Percentiles rank a stretch among this genome's conserved stretches.
Conservation (phyloP, 2,329 filamentous ascomycete species). For the Thielaviopsis euricoi region DNA sequence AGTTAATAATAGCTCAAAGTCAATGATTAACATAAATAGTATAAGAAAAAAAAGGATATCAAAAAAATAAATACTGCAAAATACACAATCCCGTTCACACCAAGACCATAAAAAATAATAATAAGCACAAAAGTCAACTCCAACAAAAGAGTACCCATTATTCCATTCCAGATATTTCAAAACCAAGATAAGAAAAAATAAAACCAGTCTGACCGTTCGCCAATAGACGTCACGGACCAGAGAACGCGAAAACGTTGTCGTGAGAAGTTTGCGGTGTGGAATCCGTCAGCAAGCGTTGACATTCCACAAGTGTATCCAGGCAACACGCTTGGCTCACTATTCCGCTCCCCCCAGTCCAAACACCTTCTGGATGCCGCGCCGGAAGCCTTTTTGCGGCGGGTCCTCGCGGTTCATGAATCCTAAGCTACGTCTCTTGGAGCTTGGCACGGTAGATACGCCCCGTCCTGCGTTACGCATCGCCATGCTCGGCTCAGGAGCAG, state of each 20-base stretch:
- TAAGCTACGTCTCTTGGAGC: slow-evolving; percentile 29
- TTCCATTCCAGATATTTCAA: no score
- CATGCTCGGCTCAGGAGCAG: slow-evolving; percentile 28
- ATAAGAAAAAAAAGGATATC: background rate
- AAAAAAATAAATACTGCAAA: background rate
- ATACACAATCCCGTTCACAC: background rate
- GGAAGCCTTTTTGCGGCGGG: slow-evolving; percentile 19
- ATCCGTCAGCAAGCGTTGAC: no score
- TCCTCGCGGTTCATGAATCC: slow-evolving; percentile 28
- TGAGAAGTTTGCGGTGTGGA: no score
- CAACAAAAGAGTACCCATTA: background rate
- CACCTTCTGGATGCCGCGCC: slow-evolving; percentile 29
- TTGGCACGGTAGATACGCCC: slow-evolving; percentile 12
- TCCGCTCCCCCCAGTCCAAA: slow-evolving; percentile 6
- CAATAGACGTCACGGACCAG: no score
- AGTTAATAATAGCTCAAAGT: background rate
- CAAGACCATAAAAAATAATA: background rate
- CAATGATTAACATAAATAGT: no score
- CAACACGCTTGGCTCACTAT: background rate
- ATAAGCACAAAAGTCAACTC: background rate
- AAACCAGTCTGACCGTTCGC: background rate
- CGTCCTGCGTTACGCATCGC: slow-evolving; percentile 26
- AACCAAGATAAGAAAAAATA: background rate
- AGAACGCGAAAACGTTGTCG: background rate
- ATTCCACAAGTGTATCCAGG: background rate